A percentile compares a stretch with the other conserved stretches of the same genome.
phyloP scores from a whole-genome alignment of 2,329 filamentous ascomycete species.

The Chaetomium sp. region DNA sequence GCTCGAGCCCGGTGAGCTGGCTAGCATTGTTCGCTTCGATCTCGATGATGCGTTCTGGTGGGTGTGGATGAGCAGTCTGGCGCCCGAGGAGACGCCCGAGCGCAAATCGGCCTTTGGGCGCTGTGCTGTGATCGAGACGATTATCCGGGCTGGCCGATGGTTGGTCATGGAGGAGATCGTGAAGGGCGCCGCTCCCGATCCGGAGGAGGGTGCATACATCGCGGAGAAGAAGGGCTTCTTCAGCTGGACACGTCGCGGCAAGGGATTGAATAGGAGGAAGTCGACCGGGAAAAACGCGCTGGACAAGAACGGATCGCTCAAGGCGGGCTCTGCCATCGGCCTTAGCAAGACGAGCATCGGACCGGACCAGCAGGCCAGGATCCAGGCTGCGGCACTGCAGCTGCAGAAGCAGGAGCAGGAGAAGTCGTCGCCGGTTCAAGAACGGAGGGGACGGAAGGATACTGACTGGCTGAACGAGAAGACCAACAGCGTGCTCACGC shows the following conservation, averaged over 20 bases:
- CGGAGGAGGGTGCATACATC: conserved; percentile 79
- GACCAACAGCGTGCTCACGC: conserved; percentile 82
- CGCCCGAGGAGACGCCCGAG: conserved; percentile 75
- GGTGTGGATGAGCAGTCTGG: conserved; percentile 98
- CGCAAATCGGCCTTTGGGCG: conserved; percentile 91
- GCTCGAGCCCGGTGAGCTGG: conserved; percentile 86
- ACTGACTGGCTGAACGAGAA: conserved; percentile 56
- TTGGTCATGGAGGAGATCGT: conserved; percentile 94
- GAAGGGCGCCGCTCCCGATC: conserved; percentile 82
- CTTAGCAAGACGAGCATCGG: conserved; percentile 77
- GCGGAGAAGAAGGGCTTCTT: conserved; percentile 95
- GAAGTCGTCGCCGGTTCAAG: conserved; percentile 28
- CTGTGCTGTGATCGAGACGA: conserved; percentile 86
- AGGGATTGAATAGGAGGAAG: conserved; percentile 58
- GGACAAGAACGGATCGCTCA: conserved; percentile 37
- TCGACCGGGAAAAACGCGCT: conserved; percentile 56
- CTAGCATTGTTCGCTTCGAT: conserved; percentile 79
- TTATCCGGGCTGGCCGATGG: conserved; percentile 76
- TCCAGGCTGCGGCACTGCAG: conserved; percentile 82
- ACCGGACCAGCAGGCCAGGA: conserved; percentile 85
- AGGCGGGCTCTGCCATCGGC: conserved; percentile 36
- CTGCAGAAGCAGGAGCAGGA: conserved; percentile 58
- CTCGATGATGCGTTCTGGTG: conserved; percentile 98
- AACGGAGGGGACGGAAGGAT: conserved; percentile 50
- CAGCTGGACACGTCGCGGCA: conserved; percentile 70